phyloP scores from a whole-genome alignment of 352 stramenopile species.

The Pythium scleroteichum region DNA sequence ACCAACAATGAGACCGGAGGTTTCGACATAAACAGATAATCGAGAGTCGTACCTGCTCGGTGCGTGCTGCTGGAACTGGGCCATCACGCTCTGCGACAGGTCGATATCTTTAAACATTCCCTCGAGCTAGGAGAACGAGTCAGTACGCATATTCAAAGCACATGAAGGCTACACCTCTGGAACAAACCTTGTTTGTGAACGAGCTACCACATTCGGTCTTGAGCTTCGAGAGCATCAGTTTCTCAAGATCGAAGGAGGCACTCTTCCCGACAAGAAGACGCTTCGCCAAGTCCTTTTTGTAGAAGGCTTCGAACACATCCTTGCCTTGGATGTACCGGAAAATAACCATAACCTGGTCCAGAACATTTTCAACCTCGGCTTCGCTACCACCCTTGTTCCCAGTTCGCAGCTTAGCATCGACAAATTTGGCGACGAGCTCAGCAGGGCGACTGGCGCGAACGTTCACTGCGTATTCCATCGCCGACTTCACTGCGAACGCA shows the following conservation, averaged over 20 bases:
- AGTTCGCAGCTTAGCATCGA: conserved; percentile 88
- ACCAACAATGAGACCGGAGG: background rate
- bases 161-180: too few species aligned
- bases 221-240: conserved; percentile 96
- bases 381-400: conserved; percentile 86
- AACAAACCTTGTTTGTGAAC: conserved; percentile 95
- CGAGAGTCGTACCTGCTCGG: conserved; percentile 52
- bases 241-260: conserved; percentile 94
- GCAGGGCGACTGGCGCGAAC: conserved; percentile 81
- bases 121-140: conserved; percentile 84
- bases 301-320: conserved; percentile 99
- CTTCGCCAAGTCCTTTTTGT: conserved; percentile 98
- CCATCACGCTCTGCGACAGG: conserved; percentile 95
- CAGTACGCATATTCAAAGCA: background rate
- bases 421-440: conserved; percentile 91
- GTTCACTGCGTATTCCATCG: conserved; percentile 91
- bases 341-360: conserved; percentile 94
- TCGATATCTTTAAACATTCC: conserved; percentile 99
- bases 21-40: background rate
- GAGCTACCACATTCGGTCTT: conserved; percentile 97
- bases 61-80: conserved; percentile 83
- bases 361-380: conserved; percentile 81
- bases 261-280: conserved; percentile 92
- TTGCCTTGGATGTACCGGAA: conserved; percentile 97
- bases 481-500: conserved; percentile 76